Conservation (phyloP, 805 yeast species). For the Kodamaea kakaduensis region DNA sequence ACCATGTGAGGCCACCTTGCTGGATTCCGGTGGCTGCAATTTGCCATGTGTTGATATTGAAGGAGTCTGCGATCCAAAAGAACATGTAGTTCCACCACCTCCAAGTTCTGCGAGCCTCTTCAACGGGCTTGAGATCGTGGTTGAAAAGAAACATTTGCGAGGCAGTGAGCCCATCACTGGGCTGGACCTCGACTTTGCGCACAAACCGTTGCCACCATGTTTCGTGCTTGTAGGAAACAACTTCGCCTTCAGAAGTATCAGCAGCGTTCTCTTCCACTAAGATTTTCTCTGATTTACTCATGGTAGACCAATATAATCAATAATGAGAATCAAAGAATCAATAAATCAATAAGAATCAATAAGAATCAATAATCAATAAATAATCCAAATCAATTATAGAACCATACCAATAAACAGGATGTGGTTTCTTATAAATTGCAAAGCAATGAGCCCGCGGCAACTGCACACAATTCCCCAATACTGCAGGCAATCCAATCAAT, state of each 20-base stretch:
- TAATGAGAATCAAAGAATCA: too few species aligned
- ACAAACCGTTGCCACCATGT: constrained; percentile 27
- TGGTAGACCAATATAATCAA: too few species aligned
- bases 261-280: constrained; percentile 1
- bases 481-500: too few species aligned
- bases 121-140: constrained; percentile 77
- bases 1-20: constrained; percentile 75
- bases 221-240: constrained; percentile 20
- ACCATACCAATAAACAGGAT: too few species aligned
- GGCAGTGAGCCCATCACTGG: constrained; percentile 43
- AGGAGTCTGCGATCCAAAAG: constrained; percentile 88
- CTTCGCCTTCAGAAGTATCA: constrained; percentile 7
- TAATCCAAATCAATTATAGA: too few species aligned
- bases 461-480: too few species aligned
- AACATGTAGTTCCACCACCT: constrained; percentile 73
- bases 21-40: constrained; percentile 82
- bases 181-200: constrained; percentile 27
- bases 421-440: too few species aligned
- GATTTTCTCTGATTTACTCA: constrained; percentile 5
- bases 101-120: constrained; percentile 74
- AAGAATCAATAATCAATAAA: too few species aligned
- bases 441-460: too few species aligned
- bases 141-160: constrained; percentile 67
- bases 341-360: too few species aligned
- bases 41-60: constrained; percentile 88